Evolutionary conservation across 2,329 filamentous ascomycete species (phyloP).

Genomic region (Paramyrothecium sp.): DNA sequence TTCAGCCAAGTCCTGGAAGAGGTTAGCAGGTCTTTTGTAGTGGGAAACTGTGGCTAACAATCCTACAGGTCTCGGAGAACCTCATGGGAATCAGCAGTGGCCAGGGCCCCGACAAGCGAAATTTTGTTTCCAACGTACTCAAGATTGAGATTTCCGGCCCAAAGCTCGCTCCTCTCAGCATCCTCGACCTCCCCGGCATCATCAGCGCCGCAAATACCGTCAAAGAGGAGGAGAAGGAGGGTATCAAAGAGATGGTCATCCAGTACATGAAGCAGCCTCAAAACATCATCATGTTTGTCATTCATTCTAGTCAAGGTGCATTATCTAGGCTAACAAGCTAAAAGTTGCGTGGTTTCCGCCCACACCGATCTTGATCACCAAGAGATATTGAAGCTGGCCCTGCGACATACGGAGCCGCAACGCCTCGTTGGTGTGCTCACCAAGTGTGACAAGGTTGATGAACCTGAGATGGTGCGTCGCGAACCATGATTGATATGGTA

Average conservation of each 20-base stretch:
- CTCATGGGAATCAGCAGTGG: slow-evolving; percentile 28
- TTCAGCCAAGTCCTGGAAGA: slow-evolving; percentile 27
- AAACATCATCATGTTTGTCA: slow-evolving; percentile 36
- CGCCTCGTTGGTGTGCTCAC: slow-evolving; percentile 35
- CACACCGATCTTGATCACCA: slow-evolving; percentile 27
- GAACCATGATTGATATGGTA: background rate
- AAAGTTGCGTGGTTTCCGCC: slow-evolving; percentile 31
- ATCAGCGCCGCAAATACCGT: slow-evolving; percentile 21
- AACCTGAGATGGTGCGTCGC: slow-evolving; percentile 5
- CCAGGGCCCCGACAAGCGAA: slow-evolving; percentile 19
- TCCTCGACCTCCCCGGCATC: slow-evolving; percentile 34
- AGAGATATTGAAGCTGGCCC: slow-evolving; percentile 24
- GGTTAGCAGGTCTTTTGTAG: background rate
- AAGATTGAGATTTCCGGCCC: slow-evolving; percentile 36
- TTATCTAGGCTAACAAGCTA: background rate
- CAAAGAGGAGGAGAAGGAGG: slow-evolving; percentile 24
- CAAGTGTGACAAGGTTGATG: slow-evolving; percentile 29
- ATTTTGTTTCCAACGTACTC: slow-evolving; percentile 34
- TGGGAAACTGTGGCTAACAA: background rate
- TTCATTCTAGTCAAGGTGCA: background rate
- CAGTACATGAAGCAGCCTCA: slow-evolving; percentile 32
- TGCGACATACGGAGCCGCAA: slow-evolving; percentile 20
- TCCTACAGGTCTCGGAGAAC: slow-evolving; percentile 19
- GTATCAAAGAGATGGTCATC: slow-evolving; percentile 27
- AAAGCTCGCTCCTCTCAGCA: slow-evolving; percentile 31